Percentiles rank a stretch among this genome's conserved stretches.
Conservation (phyloP, 2,329 filamentous ascomycete genomes). For the Microsporum ferrugineum region DNA sequence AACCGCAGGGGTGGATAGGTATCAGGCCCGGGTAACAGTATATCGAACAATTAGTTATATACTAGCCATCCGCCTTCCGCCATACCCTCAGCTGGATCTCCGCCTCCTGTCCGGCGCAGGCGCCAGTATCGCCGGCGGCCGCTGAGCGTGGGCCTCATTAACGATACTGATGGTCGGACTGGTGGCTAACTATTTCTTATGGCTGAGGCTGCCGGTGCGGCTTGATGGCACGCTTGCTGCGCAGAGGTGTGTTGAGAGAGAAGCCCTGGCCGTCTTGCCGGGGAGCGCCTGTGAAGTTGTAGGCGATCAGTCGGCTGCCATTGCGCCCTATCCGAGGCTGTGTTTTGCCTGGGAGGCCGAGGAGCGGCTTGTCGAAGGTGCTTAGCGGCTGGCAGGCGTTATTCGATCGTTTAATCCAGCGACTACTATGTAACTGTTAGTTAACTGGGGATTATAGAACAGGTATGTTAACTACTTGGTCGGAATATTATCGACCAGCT, state of each 20-base stretch:
- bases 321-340: constrained; percentile 50
- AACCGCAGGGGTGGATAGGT: no score
- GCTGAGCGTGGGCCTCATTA: constrained; percentile 52
- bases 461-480: no score
- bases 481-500: no score
- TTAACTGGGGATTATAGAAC: no score
- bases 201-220: constrained; percentile 52
- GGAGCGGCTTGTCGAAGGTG: constrained; percentile 53
- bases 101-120: constrained; percentile 53
- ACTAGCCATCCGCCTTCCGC: no score
- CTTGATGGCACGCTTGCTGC: constrained; percentile 47
- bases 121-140: constrained; percentile 45
- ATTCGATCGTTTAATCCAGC: neutral
- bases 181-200: constrained; percentile 70
- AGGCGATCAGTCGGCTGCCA: constrained; percentile 39
- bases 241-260: constrained; percentile 46
- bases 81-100: constrained; percentile 47
- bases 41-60: no score
- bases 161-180: constrained; percentile 13
- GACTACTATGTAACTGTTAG: no score
- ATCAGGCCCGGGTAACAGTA: no score
- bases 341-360: constrained; percentile 64
- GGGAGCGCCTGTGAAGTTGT: constrained; percentile 60
- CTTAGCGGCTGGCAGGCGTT: constrained; percentile 45
- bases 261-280: constrained; percentile 55